A percentile compares a stretch with the other conserved stretches of the same genome.
Evolutionary conservation across 306 rosid species (phyloP).

Genomic region (Parietaria judaica): DNA sequence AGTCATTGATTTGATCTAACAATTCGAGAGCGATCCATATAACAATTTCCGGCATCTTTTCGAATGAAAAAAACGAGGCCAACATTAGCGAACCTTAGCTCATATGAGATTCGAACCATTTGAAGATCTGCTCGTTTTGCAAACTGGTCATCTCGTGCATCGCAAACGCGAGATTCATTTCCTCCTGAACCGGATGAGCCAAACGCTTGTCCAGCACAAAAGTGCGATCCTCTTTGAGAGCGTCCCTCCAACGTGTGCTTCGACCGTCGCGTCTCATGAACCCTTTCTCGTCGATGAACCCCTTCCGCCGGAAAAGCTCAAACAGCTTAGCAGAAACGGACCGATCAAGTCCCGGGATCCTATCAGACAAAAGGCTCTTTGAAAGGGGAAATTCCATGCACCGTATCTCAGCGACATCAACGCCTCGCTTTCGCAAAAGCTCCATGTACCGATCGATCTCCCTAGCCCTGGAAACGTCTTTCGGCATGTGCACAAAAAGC

Average conservation of each 20-base stretch:
- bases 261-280: constrained; percentile 78
- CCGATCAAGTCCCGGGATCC: constrained; percentile 64
- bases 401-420: constrained; percentile 62
- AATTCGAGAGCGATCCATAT: constrained; percentile 2
- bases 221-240: constrained; percentile 37
- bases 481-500: constrained; percentile 92
- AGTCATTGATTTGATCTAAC: constrained; percentile 8
- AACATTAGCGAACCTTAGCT: constrained; percentile 11
- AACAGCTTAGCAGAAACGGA: constrained; percentile 47
- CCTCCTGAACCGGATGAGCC: constrained; percentile 69
- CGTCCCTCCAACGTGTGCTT: constrained; percentile 46
- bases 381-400: constrained; percentile 70
- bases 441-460: constrained; percentile 47
- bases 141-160: constrained; percentile 82
- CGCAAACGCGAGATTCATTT: constrained; percentile 85
- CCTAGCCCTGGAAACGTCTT: constrained; percentile 57
- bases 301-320: constrained; percentile 47
- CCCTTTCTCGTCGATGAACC: constrained; percentile 67
- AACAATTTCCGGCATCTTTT: neutral
- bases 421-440: constrained; percentile 50
- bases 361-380: constrained; percentile 46
- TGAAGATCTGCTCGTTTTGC: constrained; percentile 53
- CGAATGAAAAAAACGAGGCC: neutral
- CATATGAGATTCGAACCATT: constrained; percentile 71
- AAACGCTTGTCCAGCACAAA: constrained; percentile 30